Conservation (phyloP, 2,329 filamentous ascomycete species). For the Rosellinia necatrix region DNA sequence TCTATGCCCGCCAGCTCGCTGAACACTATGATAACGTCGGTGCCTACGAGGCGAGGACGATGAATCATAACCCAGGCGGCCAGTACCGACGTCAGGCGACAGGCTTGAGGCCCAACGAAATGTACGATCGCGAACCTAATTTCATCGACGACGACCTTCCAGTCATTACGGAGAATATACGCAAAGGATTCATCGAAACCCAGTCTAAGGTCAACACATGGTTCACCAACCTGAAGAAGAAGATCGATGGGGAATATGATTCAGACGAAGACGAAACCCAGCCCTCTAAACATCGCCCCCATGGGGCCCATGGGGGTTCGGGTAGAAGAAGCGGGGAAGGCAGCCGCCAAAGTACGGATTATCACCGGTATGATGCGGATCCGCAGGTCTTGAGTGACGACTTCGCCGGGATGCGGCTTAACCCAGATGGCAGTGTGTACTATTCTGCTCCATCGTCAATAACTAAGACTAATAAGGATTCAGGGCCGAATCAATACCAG, state of each 20-base stretch:
- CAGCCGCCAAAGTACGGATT: constrained; percentile 78
- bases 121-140: constrained; percentile 75
- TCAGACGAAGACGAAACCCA: constrained; percentile 65
- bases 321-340: constrained; percentile 62
- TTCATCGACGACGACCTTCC: constrained; percentile 97
- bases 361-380: constrained; percentile 92
- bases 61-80: constrained; percentile 46
- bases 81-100: constrained; percentile 51
- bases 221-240: constrained; percentile 91
- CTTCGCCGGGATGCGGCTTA: constrained; percentile 73
- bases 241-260: constrained; percentile 84
- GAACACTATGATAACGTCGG: constrained; percentile 79
- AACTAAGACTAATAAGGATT: constrained; percentile 51
- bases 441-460: constrained; percentile 39
- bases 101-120: constrained; percentile 60
- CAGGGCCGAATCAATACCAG: constrained; percentile 41
- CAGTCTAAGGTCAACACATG: constrained; percentile 91
- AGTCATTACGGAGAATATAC: constrained; percentile 88
- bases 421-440: constrained; percentile 64
- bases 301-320: constrained; percentile 21
- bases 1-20: constrained; percentile 89
- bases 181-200: constrained; percentile 92
- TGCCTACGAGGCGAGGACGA: constrained; percentile 61
- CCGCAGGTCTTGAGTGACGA: constrained; percentile 89
- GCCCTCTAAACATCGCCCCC: constrained; percentile 40